Evolutionary conservation across 2,329 filamentous ascomycete species (phyloP).

Genomic region (Aplosporella prunicola): DNA sequence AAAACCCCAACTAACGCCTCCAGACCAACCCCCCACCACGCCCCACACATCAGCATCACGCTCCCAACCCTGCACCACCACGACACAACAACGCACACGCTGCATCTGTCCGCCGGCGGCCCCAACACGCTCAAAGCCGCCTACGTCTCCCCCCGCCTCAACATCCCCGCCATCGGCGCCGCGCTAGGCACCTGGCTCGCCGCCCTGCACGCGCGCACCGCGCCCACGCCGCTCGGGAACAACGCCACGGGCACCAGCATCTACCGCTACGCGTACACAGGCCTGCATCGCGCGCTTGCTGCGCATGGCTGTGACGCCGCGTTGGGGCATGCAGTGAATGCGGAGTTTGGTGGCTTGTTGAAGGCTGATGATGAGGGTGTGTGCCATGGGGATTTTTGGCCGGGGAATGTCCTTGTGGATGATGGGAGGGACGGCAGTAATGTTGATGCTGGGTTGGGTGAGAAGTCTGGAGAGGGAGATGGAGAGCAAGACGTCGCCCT

Average conservation of each 20-base stretch:
- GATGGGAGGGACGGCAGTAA: too few relatives aligned
- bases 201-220: slow-evolving; percentile 17
- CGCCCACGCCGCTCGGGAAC: slow-evolving; percentile 13
- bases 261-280: slow-evolving; percentile 23
- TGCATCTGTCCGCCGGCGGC: slow-evolving; percentile 25
- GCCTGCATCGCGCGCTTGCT: slow-evolving; percentile 18
- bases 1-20: too few relatives aligned
- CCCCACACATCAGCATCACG: background rate
- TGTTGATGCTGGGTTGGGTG: too few relatives aligned
- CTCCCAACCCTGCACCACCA: slow-evolving; percentile 15
- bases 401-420: slow-evolving; percentile 26
- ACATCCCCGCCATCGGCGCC: slow-evolving; percentile 17
- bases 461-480: background rate
- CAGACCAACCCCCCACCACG: slow-evolving; percentile 14
- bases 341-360: slow-evolving; percentile 20
- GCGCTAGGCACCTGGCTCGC: slow-evolving; percentile 26
- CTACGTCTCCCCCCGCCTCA: slow-evolving; percentile 17
- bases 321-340: slow-evolving; percentile 18
- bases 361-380: slow-evolving; percentile 23
- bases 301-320: slow-evolving; percentile 16
- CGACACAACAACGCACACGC: slow-evolving; percentile 19
- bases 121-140: slow-evolving; percentile 22
- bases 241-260: slow-evolving; percentile 21
- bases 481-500: slow-evolving; percentile 8
- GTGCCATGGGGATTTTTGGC: slow-evolving; percentile 33